These are phyloP conservation scores for Dioszegia crocea DNA, from an alignment of 768 basidiomycete genomes.

Conservation along the genomic window DNA sequence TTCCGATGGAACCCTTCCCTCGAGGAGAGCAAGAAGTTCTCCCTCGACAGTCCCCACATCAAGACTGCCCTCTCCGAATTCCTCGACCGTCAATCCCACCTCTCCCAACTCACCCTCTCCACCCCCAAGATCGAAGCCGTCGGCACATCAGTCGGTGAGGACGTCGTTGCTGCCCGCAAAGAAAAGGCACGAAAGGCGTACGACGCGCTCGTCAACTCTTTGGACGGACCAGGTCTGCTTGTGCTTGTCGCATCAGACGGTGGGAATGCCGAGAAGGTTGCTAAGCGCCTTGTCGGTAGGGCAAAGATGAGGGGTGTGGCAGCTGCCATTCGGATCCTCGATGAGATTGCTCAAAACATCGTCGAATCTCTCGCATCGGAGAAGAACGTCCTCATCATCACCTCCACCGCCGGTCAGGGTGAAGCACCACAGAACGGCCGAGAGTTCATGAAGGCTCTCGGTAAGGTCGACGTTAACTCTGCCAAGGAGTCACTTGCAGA, in stretches of 20 bases:
- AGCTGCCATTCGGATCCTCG: constrained; percentile 69
- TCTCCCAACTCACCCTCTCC: constrained; percentile 82
- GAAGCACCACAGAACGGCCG: constrained; percentile 97
- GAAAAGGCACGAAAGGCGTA: constrained; percentile 77
- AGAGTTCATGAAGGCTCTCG: constrained; percentile 78
- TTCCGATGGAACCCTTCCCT: constrained; percentile 95
- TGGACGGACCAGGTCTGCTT: constrained; percentile 83
- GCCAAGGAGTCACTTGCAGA: constrained; percentile 53
- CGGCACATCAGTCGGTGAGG: constrained; percentile 77
- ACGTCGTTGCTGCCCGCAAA: constrained; percentile 75
- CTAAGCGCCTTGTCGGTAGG: constrained; percentile 76
- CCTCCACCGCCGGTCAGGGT: constrained; percentile 92
- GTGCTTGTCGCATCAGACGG: constrained; percentile 94
- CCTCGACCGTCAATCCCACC: constrained; percentile 92
- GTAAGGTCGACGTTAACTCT: constrained; percentile 33
- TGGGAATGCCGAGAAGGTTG: constrained; percentile 91
- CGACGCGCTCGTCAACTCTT: constrained; percentile 70
- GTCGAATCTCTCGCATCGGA: constrained; percentile 71
- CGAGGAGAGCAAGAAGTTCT: constrained; percentile 70
- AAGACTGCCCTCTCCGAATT: constrained; percentile 91
- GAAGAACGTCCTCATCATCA: constrained; percentile 74
- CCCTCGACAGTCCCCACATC: constrained; percentile 84
- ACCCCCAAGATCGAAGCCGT: constrained; percentile 75
- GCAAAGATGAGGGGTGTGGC: constrained; percentile 80
- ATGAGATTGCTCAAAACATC: constrained; percentile 59